Percentiles rank a stretch among this genome's conserved stretches.
phyloP scores from a whole-genome alignment of 306 rosid genomes.

The Cicer judaicum region DNA sequence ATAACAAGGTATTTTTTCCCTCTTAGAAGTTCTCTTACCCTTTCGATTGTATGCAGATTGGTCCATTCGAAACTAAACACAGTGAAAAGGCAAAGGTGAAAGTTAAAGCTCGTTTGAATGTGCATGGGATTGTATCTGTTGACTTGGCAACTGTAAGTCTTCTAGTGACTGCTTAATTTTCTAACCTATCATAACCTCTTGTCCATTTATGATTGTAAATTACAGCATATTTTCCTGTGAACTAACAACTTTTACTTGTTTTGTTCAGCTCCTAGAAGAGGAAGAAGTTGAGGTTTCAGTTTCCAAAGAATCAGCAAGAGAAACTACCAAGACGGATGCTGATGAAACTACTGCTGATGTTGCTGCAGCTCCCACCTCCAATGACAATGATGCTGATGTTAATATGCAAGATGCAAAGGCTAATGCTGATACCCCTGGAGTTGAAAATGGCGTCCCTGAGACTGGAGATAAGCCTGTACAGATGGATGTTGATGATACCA shows the following conservation, averaged over 20 bases:
- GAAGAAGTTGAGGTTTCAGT: constrained; percentile 85
- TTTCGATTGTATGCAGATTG: constrained; percentile 66
- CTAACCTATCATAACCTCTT: neutral
- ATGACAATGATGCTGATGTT: constrained; percentile 54
- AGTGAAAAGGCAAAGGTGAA: constrained; percentile 72
- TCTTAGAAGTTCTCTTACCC: neutral
- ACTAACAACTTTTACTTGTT: neutral
- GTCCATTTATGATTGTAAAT: neutral
- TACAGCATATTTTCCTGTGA: neutral
- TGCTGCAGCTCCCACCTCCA: constrained; percentile 56
- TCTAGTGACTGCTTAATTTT: neutral
- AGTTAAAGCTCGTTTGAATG: constrained; percentile 80
- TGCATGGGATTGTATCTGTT: constrained; percentile 83
- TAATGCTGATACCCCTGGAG: constrained; percentile 53
- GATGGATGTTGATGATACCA: constrained; percentile 76
- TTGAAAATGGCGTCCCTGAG: constrained; percentile 67
- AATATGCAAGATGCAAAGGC: constrained; percentile 79
- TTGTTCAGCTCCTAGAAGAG: constrained; percentile 79
- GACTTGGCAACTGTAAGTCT: constrained; percentile 80
- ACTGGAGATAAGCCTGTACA: constrained; percentile 72
- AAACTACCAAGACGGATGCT: constrained; percentile 68
- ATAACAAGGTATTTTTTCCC: neutral
- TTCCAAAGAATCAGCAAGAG: constrained; percentile 59
- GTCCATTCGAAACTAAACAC: constrained; percentile 75
- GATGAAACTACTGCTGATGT: constrained; percentile 67